Conservation (phyloP, 805 yeast genomes). For the Saccharomyces mikatae region DNA sequence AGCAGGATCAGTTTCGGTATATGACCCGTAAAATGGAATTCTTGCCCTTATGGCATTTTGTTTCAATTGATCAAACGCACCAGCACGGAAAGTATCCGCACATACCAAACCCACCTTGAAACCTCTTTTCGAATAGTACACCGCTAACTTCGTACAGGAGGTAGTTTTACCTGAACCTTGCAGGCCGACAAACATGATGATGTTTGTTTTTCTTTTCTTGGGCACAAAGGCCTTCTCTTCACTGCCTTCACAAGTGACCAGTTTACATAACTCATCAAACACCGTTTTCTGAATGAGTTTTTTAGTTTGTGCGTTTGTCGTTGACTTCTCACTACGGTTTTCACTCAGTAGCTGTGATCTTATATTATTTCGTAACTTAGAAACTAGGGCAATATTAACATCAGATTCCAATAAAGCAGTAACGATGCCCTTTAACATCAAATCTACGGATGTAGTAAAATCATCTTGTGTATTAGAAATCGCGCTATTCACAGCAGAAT, state of each 20-base stretch:
- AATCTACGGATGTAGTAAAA: conserved; percentile 49
- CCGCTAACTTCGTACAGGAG: conserved; percentile 92
- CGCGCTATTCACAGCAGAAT: conserved; percentile 61
- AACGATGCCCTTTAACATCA: conserved; percentile 78
- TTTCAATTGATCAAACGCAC: conserved; percentile 97
- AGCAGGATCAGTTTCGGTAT: conserved; percentile 93
- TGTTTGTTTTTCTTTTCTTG: conserved; percentile 67
- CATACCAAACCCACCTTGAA: conserved; percentile 93
- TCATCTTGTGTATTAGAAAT: conserved; percentile 52
- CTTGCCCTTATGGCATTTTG: conserved; percentile 94
- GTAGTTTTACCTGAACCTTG: conserved; percentile 99
- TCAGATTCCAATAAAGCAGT: conserved; percentile 90
- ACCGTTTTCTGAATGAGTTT: conserved; percentile 82
- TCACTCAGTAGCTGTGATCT: conserved; percentile 46
- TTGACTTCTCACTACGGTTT: conserved; percentile 9
- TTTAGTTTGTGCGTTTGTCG: conserved; percentile 50
- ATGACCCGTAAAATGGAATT: conserved; percentile 91
- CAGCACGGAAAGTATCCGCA: conserved; percentile 99
- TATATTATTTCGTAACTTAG: conserved; percentile 64
- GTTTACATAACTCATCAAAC: conserved; percentile 80
- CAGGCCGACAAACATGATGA: conserved; percentile 95
- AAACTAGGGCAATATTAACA: conserved; percentile 81
- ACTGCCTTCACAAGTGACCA: conserved; percentile 58
- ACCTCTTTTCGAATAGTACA: conserved; percentile 86
- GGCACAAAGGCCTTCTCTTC: conserved; percentile 60